Conservation (phyloP, 2,329 filamentous ascomycete genomes). For the Ceratocystis diversiconidia region DNA sequence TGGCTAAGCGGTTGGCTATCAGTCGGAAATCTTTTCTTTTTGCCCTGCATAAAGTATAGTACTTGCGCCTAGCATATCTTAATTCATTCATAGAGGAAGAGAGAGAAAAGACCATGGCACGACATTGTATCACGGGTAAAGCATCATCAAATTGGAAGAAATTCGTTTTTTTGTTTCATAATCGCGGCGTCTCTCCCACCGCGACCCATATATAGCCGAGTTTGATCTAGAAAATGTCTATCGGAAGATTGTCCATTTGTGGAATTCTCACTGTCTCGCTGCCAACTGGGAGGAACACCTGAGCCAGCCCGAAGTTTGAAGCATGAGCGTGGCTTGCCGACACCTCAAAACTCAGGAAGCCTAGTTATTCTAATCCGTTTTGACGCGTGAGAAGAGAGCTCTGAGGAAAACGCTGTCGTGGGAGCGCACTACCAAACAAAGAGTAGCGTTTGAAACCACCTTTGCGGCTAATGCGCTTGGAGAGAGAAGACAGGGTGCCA, state of each 20-base stretch:
- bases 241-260: conserved; percentile 1
- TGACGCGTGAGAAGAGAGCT: neutral
- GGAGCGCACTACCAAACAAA: neutral
- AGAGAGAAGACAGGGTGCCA: neutral
- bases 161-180: neutral
- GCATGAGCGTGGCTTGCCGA: conserved; percentile 9
- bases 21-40: no score
- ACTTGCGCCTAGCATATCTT: no score
- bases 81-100: neutral
- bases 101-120: neutral
- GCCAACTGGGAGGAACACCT: neutral
- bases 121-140: neutral
- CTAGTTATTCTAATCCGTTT: no score
- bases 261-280: conserved; percentile 1
- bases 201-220: neutral
- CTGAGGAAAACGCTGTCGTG: neutral
- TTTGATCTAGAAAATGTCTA: neutral
- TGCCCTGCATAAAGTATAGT: no score
- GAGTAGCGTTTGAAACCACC: neutral
- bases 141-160: neutral
- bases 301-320: neutral
- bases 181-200: conserved; percentile 13
- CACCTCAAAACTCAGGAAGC: neutral
- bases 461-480: neutral
- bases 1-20: no score